Conservation (phyloP, 805 yeast genomes). For the Yarrowia sp. region DNA sequence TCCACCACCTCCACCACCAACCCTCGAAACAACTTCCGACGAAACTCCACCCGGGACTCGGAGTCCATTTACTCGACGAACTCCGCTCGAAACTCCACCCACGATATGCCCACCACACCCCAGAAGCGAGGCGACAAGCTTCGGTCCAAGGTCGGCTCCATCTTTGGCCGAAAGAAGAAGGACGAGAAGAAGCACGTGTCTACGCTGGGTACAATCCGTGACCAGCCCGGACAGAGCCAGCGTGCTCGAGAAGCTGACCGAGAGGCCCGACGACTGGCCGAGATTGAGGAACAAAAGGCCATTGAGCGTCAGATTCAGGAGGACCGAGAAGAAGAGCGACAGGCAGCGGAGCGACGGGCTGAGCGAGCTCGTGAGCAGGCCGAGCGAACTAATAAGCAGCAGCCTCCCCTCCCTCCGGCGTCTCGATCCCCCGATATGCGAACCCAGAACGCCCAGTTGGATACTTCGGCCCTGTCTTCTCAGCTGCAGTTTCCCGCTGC, state of each 20-base stretch:
- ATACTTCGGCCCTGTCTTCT: conserved; percentile 7
- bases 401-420: conserved; percentile 19
- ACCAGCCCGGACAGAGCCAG: conserved; percentile 10
- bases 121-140: conserved; percentile 30
- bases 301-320: conserved; percentile 24
- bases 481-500: conserved; percentile 19
- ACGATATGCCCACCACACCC: not conserved
- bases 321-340: conserved; percentile 19
- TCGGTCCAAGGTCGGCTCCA: conserved; percentile 40
- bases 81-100: conserved; percentile 30
- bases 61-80: conserved; percentile 22
- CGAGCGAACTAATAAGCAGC: conserved; percentile 8
- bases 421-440: conserved; percentile 18
- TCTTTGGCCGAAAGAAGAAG: conserved; percentile 37
- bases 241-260: conserved; percentile 20
- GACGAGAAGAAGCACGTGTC: conserved; percentile 20
- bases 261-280: conserved; percentile 1
- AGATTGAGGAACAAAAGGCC: conserved; percentile 22
- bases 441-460: conserved; percentile 1
- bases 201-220: not conserved
- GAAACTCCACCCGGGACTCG: conserved; percentile 23
- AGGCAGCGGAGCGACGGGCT: conserved; percentile 7
- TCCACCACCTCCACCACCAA: conserved; percentile 9
- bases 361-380: conserved; percentile 14
- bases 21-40: conserved; percentile 15